A percentile compares a stretch with the other conserved stretches of the same genome.
Evolutionary conservation across 75 land plant species (phyloP).

Genomic region (Isoetes taiwanensis): DNA sequence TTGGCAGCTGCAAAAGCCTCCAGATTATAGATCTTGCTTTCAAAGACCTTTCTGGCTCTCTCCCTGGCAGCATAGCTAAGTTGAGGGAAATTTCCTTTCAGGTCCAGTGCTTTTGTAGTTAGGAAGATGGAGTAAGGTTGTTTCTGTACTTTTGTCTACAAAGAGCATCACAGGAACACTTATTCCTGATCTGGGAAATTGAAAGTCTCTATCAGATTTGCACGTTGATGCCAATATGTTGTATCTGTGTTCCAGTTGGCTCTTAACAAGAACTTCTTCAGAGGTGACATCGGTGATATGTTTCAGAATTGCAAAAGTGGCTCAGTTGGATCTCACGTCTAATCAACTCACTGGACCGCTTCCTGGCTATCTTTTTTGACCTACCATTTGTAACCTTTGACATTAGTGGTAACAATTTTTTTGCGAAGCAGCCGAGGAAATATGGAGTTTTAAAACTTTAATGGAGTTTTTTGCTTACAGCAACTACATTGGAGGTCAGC

Average conservation of each 20-base stretch:
- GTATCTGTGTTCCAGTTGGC: background rate
- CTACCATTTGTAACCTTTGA: background rate
- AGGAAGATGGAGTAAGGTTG: background rate
- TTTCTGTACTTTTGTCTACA: background rate
- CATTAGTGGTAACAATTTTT: conserved; percentile 3
- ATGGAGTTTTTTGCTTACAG: background rate
- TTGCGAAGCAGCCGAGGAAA: background rate
- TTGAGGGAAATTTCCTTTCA: conserved; percentile 1
- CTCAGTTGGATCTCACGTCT: conserved; percentile 3
- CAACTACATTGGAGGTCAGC: background rate
- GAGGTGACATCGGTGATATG: background rate
- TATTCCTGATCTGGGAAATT: background rate
- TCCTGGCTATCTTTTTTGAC: background rate
- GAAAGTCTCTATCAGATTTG: background rate
- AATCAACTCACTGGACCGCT: conserved; percentile 1
- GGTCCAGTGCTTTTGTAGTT: background rate
- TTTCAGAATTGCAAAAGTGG: background rate
- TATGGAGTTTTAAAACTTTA: background rate
- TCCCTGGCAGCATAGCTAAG: background rate
- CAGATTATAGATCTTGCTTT: conserved; percentile 5
- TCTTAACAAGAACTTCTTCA: background rate
- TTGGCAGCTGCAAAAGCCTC: background rate
- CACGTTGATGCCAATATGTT: background rate
- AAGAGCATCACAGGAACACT: background rate
- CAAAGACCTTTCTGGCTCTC: background rate